These are phyloP conservation scores for Umbelopsis sp. DNA, from an alignment of 371 early-diverging fungal genomes.

Conservation along the genomic window DNA sequence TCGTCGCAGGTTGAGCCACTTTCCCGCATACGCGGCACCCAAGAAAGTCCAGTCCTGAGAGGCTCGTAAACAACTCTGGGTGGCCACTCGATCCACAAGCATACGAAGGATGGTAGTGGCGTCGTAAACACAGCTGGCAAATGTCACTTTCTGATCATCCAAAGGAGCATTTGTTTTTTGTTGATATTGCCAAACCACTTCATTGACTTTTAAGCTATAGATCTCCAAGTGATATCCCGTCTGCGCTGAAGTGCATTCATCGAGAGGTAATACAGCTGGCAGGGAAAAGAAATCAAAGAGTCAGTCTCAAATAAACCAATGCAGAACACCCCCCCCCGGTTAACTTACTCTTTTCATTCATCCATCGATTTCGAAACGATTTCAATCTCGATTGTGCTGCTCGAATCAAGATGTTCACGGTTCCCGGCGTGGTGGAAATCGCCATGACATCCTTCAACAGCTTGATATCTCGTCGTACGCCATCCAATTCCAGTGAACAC, in stretches of 20 bases:
- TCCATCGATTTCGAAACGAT: not conserved
- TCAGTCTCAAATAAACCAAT: not conserved
- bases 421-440: not conserved
- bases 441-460: not conserved
- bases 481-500: slow-evolving; percentile 11
- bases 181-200: slow-evolving; percentile 3
- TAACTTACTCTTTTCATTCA: not conserved
- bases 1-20: not conserved
- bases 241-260: slow-evolving; percentile 7
- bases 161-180: not conserved
- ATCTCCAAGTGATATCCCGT: not conserved
- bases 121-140: not conserved
- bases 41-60: slow-evolving; percentile 13
- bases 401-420: not conserved
- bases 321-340: no score
- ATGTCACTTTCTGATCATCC: not conserved
- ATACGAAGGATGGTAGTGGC: not conserved
- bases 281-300: not conserved
- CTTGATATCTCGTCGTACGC: not conserved
- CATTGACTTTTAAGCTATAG: not conserved
- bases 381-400: not conserved
- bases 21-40: slow-evolving; percentile 7
- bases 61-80: not conserved
- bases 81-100: slow-evolving; percentile 7
- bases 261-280: not conserved